Evolutionary conservation across 768 basidiomycete species (phyloP).

Genomic region (Mycena rosella): DNA sequence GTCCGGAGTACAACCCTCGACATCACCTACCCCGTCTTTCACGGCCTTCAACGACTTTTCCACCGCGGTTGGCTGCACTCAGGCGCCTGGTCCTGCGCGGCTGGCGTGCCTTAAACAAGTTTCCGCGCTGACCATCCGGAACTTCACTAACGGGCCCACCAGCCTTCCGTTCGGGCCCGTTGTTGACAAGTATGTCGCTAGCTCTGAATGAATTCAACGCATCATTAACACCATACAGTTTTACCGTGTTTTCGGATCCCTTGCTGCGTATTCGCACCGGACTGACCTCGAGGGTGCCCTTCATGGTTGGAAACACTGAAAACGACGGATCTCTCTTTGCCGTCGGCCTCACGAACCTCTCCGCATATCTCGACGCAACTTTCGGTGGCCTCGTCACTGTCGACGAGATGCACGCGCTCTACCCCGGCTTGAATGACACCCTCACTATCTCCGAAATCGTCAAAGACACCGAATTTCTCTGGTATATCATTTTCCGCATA

Average conservation of each 20-base stretch:
- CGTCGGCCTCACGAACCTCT: conserved; percentile 29
- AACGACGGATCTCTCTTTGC: conserved; percentile 38
- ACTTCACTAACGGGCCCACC: conserved; percentile 34
- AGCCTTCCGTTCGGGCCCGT: conserved; percentile 16
- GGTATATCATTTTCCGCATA: neutral
- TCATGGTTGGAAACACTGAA: conserved; percentile 38
- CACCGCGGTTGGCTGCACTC: conserved; percentile 32
- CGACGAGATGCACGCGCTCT: conserved; percentile 31
- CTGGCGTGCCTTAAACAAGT: conserved; percentile 41
- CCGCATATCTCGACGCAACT: conserved; percentile 23
- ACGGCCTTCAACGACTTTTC: conserved; percentile 31
- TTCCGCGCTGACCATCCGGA: conserved; percentile 35
- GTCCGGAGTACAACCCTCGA: conserved; percentile 19
- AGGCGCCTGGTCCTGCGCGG: conserved; percentile 36
- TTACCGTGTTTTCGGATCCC: conserved; percentile 33
- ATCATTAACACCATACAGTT: neutral
- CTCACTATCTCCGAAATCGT: conserved; percentile 31
- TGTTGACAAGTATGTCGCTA: conserved; percentile 30
- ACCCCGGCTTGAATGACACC: conserved; percentile 38
- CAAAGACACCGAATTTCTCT: conserved; percentile 35
- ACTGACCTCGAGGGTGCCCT: conserved; percentile 34
- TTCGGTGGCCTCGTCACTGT: conserved; percentile 22
- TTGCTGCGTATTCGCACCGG: conserved; percentile 33
- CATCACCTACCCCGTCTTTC: conserved; percentile 12
- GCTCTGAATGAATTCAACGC: neutral